Conservation (phyloP, 352 stramenopile genomes). For the Pythium myriotylum region DNA sequence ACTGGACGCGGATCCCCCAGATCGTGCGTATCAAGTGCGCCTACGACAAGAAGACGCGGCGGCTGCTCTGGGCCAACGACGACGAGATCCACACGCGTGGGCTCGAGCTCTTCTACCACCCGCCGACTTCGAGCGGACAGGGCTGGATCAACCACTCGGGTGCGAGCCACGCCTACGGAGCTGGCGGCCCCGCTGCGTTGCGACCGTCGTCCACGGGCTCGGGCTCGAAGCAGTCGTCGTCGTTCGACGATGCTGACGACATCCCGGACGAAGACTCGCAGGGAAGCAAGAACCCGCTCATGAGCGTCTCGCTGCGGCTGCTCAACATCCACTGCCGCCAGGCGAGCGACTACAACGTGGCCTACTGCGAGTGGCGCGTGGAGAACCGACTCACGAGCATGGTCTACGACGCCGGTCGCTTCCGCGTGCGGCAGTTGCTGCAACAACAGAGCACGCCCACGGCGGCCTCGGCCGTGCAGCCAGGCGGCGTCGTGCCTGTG, state of each 20-base stretch:
- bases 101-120: conserved; percentile 24
- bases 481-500: conserved; percentile 12
- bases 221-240: conserved; percentile 19
- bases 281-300: conserved; percentile 14
- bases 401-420: conserved; percentile 20
- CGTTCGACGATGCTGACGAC: conserved; percentile 19
- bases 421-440: conserved; percentile 16
- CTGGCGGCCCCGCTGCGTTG: neutral
- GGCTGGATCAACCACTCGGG: conserved; percentile 9
- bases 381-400: conserved; percentile 22
- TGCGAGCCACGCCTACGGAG: conserved; percentile 12
- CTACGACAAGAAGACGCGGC: conserved; percentile 20
- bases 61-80: conserved; percentile 24
- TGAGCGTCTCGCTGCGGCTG: conserved; percentile 25
- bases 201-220: conserved; percentile 23
- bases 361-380: conserved; percentile 24
- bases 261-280: conserved; percentile 5
- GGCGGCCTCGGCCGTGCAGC: neutral
- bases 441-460: conserved; percentile 7
- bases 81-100: conserved; percentile 22
- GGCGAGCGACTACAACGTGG: conserved; percentile 15
- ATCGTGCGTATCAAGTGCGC: conserved; percentile 25
- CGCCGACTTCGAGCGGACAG: conserved; percentile 4
- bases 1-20: conserved; percentile 23
- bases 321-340: conserved; percentile 17